A percentile compares a stretch with the other conserved stretches of the same genome.
Conservation (phyloP, 768 basidiomycete genomes). For the Leccinum truebloodii region DNA sequence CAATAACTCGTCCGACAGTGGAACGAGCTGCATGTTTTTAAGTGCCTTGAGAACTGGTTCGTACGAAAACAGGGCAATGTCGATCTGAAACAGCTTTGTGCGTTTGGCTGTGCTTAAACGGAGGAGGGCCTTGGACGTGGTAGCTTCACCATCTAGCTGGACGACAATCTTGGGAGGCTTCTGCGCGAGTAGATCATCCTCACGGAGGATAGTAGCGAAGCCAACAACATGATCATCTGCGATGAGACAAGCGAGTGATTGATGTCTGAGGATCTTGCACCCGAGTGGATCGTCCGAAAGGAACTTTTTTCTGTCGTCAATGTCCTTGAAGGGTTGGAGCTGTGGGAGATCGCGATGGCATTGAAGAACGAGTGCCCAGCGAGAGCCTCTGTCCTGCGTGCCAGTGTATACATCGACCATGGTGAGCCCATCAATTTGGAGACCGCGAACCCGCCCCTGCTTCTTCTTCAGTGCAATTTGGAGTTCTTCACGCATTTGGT, state of each 20-base stretch:
- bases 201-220: slow-evolving; percentile 56
- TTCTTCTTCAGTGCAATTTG: slow-evolving; percentile 44
- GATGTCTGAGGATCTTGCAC: slow-evolving; percentile 49
- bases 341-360: slow-evolving; percentile 40
- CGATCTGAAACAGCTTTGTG: slow-evolving; percentile 54
- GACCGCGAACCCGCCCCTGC: slow-evolving; percentile 42
- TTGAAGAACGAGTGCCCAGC: slow-evolving; percentile 45
- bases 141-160: slow-evolving; percentile 50
- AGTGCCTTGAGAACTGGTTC: slow-evolving; percentile 61
- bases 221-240: slow-evolving; percentile 48
- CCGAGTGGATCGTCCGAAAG: slow-evolving; percentile 37
- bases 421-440: slow-evolving; percentile 39
- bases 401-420: slow-evolving; percentile 41
- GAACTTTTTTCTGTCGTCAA: slow-evolving; percentile 41
- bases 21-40: slow-evolving; percentile 47
- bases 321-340: slow-evolving; percentile 28
- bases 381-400: slow-evolving; percentile 29
- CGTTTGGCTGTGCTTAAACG: slow-evolving; percentile 38
- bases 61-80: slow-evolving; percentile 63
- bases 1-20: slow-evolving; percentile 54
- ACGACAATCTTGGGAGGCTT: slow-evolving; percentile 53
- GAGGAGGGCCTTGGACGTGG: slow-evolving; percentile 41
- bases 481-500: slow-evolving; percentile 60
- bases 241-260: slow-evolving; percentile 56
- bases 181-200: slow-evolving; percentile 50